A percentile compares a stretch with the other conserved stretches of the same genome.
Conservation (phyloP, 2,329 filamentous ascomycete genomes). For the Akanthomyces muscarius region DNA sequence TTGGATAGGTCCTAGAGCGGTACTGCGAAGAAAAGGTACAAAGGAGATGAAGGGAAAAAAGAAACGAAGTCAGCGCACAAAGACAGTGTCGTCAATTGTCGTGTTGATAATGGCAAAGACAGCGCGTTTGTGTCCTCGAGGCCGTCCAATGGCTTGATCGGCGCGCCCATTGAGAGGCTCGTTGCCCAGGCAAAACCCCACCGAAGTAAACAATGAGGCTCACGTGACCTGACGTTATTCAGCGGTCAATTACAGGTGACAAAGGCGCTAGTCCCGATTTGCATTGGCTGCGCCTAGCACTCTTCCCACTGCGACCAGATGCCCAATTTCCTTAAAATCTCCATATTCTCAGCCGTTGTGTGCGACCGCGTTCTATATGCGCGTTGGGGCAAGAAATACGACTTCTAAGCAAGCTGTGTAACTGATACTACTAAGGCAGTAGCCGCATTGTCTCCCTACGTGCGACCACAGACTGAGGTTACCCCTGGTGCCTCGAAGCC, state of each 20-base stretch:
- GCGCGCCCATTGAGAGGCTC: slow-evolving; percentile 5
- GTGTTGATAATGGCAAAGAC: slow-evolving; percentile 6
- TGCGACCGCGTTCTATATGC: neutral
- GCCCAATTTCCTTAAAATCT: slow-evolving; percentile 11
- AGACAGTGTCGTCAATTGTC: neutral
- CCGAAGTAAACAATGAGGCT: slow-evolving; percentile 28
- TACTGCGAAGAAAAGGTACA: slow-evolving; percentile 20
- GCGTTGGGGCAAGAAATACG: neutral
- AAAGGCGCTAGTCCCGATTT: slow-evolving; percentile 9
- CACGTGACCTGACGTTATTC: slow-evolving; percentile 22
- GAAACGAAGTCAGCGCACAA: neutral
- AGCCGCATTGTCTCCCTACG: neutral
- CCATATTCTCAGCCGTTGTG: neutral
- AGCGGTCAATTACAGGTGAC: neutral
- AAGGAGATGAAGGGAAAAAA: slow-evolving; percentile 14
- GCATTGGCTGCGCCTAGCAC: neutral
- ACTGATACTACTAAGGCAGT: neutral
- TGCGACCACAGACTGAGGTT: neutral
- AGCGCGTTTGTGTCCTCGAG: neutral
- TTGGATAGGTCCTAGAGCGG: slow-evolving; percentile 12
- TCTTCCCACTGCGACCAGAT: slow-evolving; percentile 9
- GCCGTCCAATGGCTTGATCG: neutral
- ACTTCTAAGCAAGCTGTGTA: neutral
- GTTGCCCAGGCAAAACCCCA: slow-evolving; percentile 28
- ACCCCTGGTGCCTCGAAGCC: neutral